Percentiles rank a stretch among this genome's conserved stretches.
Conservation (phyloP, 805 yeast genomes). For the Kuraishia borneana region DNA sequence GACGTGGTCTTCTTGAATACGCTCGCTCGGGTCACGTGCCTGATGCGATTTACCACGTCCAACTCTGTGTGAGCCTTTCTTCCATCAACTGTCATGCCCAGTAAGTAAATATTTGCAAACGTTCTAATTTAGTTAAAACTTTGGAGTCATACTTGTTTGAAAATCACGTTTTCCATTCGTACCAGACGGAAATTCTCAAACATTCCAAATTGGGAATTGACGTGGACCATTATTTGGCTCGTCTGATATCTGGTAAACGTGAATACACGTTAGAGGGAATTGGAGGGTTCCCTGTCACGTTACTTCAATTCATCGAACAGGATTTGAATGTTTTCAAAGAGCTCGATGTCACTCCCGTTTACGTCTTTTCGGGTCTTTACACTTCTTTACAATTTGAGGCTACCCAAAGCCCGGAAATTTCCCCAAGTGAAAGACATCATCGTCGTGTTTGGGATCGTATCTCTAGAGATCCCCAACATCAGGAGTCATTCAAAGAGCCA, state of each 20-base stretch:
- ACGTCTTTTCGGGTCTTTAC: slow-evolving; percentile 63
- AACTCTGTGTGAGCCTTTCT: not conserved
- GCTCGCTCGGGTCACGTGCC: not conserved
- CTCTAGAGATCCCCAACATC: slow-evolving; percentile 9
- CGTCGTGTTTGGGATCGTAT: slow-evolving; percentile 34
- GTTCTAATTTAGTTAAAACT: slow-evolving; percentile 35
- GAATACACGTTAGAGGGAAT: slow-evolving; percentile 66
- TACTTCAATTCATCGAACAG: slow-evolving; percentile 41
- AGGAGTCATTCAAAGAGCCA: slow-evolving; percentile 41
- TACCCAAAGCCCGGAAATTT: slow-evolving; percentile 12
- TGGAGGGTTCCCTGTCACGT: slow-evolving; percentile 69
- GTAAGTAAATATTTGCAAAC: not conserved
- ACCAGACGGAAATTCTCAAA: slow-evolving; percentile 52
- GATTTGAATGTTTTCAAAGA: slow-evolving; percentile 54
- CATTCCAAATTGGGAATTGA: slow-evolving; percentile 75
- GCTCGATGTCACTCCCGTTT: slow-evolving; percentile 63
- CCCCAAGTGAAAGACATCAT: slow-evolving; percentile 30
- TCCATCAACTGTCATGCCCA: slow-evolving; percentile 2
- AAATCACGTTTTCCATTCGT: slow-evolving; percentile 45
- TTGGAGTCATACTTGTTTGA: slow-evolving; percentile 64
- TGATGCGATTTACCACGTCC: not conserved
- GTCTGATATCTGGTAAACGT: slow-evolving; percentile 48
- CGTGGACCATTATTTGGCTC: slow-evolving; percentile 64
- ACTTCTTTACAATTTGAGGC: slow-evolving; percentile 21
- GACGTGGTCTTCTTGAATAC: too few relatives aligned